Base-by-base conservation (phyloP, 257 asterid species). In the Solanum paucissectum region DNA sequence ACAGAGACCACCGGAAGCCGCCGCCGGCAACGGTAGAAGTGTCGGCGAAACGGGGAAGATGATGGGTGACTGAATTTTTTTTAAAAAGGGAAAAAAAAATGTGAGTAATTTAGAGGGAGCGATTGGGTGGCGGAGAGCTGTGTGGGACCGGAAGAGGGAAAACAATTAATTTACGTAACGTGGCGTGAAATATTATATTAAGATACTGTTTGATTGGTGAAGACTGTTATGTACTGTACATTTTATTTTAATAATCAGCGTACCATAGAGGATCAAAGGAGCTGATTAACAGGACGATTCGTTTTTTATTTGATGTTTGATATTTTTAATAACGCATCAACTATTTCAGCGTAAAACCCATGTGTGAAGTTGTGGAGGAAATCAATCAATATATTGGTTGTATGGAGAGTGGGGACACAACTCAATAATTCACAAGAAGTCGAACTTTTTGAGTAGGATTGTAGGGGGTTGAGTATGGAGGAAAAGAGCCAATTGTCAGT, bases 161-260 rank as follows among this genome's bases (percentile, higher is more conserved):
- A 52, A 82, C 44, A 82, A 82, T 49, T 33, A 82, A 82, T 82
- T 46, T 49, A 44, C 40, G 85, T 82, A 82, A 82, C 85, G 85
- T 82, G 85, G 69, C 69, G 86, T 82, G 29, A 5, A 46, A 49
- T 49, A 29, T 69, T 32, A 32, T 68, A 68, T 5, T 13, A 66
- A 58, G 4, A 20, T 7, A 55, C 64, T 55, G 10, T 34, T 75
- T 21, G n/a, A 40, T n/a, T 40, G 62, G 9, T 13, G 83, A 38
- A 75, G 5, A 75, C 9, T 23, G 21, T 21, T 37, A 5, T 21
- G 16, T 7, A 27, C 2, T 21, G 16, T 7, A 27, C 2, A 33
- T 32, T 7, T 18, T 79, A 25, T 27, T 79, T 44, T 14, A 44
- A 79, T 27, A 42, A 44, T 46, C 7, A 4, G 32, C 7, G 6